phyloP scores from a whole-genome alignment of 1,284 basidiomycete species.

The Leccinum fuscescens region DNA sequence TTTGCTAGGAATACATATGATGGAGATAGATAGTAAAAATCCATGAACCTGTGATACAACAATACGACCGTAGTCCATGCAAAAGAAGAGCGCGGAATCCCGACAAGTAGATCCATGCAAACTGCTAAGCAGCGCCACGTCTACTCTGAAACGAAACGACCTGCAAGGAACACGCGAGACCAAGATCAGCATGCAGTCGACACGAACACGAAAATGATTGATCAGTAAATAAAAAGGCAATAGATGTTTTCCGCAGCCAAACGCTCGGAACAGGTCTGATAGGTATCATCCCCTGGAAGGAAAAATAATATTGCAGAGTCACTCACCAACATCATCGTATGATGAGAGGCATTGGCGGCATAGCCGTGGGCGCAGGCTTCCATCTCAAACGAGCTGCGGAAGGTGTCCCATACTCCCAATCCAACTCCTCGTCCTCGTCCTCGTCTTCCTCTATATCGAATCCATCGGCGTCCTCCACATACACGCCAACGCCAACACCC shows the following conservation, averaged over 20 bases:
- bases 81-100: background rate
- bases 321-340: slow-evolving; percentile 33
- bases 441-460: slow-evolving; percentile 34
- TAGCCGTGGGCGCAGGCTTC: slow-evolving; percentile 52
- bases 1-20: slow-evolving; percentile 14
- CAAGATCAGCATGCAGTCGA: slow-evolving; percentile 5
- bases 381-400: slow-evolving; percentile 51
- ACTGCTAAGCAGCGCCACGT: background rate
- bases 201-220: background rate
- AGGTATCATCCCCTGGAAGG: slow-evolving; percentile 31
- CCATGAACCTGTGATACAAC: slow-evolving; percentile 13
- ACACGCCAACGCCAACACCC: slow-evolving; percentile 71
- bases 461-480: slow-evolving; percentile 64
- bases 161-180: slow-evolving; percentile 3
- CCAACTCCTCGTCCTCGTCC: slow-evolving; percentile 41
- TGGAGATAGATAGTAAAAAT: background rate
- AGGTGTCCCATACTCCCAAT: slow-evolving; percentile 64
- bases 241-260: slow-evolving; percentile 31
- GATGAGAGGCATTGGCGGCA: slow-evolving; percentile 49
- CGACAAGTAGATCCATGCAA: background rate
- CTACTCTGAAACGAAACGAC: background rate
- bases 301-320: background rate
- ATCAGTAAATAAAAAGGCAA: slow-evolving; percentile 32
- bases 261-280: slow-evolving; percentile 45
- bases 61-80: slow-evolving; percentile 20